These are phyloP conservation scores for Phalaenopsis hybrid DNA, from an alignment of 116 monocot genomes.

Conservation along the genomic window DNA sequence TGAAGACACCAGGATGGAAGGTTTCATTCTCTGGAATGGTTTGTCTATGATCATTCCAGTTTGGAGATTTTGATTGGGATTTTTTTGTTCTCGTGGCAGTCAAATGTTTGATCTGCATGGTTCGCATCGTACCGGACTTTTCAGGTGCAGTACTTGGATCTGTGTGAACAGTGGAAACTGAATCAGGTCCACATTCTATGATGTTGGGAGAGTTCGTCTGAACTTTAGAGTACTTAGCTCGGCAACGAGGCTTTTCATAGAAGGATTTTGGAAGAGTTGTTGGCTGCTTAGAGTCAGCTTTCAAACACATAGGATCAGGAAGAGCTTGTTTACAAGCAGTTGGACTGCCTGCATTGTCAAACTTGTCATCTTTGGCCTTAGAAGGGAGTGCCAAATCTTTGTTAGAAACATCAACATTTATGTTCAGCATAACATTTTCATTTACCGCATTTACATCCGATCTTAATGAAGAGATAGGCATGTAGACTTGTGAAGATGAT, in stretches of 20 bases:
- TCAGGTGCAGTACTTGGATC: conserved; percentile 7
- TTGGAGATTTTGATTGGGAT: background rate
- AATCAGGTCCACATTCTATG: conserved; percentile 10
- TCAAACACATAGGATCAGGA: conserved; percentile 7
- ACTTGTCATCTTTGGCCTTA: conserved; percentile 25
- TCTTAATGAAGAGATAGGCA: conserved; percentile 16
- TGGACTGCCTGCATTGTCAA: conserved; percentile 24
- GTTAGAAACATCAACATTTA: conserved; percentile 5
- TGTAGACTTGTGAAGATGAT: conserved; percentile 17
- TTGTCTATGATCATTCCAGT: conserved; percentile 23
- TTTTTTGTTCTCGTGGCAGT: conserved; percentile 10
- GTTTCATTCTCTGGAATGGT: conserved; percentile 16
- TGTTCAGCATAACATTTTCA: conserved; percentile 12
- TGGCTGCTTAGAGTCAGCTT: conserved; percentile 14
- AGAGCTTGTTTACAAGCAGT: conserved; percentile 15
- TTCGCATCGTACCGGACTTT: conserved; percentile 17
- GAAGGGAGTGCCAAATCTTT: conserved; percentile 20
- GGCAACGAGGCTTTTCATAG: conserved; percentile 21
- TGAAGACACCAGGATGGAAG: conserved; percentile 17
- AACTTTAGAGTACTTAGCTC: conserved; percentile 24
- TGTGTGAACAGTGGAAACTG: conserved; percentile 8
- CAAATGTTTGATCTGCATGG: conserved; percentile 30
- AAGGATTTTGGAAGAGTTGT: conserved; percentile 23
- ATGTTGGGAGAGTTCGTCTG: conserved; percentile 18
- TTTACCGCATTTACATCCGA: conserved; percentile 11